Percentiles rank a stretch among this genome's conserved stretches.
Evolutionary conservation across 352 stramenopile species (phyloP).

Genomic region (Elongisporangium undulatum): DNA sequence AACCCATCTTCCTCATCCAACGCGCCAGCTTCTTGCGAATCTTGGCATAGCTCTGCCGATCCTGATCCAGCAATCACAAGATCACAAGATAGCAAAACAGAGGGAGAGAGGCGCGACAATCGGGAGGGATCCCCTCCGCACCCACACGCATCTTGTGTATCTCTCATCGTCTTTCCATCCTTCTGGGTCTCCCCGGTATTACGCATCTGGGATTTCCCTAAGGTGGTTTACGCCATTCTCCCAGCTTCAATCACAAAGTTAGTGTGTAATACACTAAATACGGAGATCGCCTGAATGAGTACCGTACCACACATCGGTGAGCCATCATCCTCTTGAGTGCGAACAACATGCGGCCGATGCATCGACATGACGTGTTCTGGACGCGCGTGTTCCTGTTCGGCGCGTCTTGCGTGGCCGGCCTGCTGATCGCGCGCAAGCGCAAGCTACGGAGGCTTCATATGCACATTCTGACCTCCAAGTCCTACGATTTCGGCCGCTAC

Average conservation of each 20-base stretch:
- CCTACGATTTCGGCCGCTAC: constrained; percentile 57
- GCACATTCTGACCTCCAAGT: constrained; percentile 64
- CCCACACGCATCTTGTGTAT: neutral
- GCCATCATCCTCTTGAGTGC: too few relatives aligned
- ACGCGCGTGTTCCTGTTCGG: constrained; percentile 69
- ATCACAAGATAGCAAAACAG: neutral
- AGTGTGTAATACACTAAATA: neutral
- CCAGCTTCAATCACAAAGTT: neutral
- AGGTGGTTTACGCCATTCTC: neutral
- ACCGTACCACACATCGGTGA: neutral
- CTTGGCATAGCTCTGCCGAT: neutral
- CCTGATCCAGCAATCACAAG: neutral
- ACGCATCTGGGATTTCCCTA: neutral
- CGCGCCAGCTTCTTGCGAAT: neutral
- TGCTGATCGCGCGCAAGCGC: constrained; percentile 62
- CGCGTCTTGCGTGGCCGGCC: constrained; percentile 56
- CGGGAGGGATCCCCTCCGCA: neutral
- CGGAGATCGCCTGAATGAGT: neutral
- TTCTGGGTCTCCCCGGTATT: neutral
- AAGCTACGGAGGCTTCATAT: constrained; percentile 68
- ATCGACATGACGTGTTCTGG: constrained; percentile 50
- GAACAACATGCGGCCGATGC: constrained; percentile 4
- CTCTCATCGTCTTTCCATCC: neutral
- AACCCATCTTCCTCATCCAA: neutral
- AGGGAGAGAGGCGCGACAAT: neutral